Base-by-base conservation (phyloP, 257 asterid species). In the Petrea volubilis region DNA sequence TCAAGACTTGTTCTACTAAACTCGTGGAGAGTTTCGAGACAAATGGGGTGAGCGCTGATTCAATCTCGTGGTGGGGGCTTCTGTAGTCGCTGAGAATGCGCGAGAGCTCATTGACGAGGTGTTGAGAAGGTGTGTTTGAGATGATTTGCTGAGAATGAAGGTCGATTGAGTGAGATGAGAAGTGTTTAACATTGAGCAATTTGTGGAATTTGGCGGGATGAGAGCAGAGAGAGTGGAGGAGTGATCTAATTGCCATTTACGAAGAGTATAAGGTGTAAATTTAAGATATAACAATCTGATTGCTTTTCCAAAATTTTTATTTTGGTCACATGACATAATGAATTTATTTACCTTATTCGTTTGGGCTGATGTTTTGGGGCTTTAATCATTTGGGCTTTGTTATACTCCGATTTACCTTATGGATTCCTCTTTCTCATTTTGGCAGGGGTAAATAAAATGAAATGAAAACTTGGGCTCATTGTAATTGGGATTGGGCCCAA, bases 11-110 rank as follows among this genome's bases (percentile, higher is more conserved):
- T 63, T 91, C 97, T 33, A 94, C 95, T 49, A 88, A 31, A 49
- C 74, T 18, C 0, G 81, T 17, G 29, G 93, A 84, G 47, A 94
- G 64, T 2, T 72, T 58, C 15, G 90, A 38, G 25, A 71, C 67
- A 64, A 86, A 91, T 9, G 98, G 93, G 20, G 81, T n/a, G 18
- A 94, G 96, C 0, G 91, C 98, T 15, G 93, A 91, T 69, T 87
- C 97, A 27, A 94, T 80, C 57, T 94, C 99, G 67, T 94, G 89
- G 27, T 87, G 93, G 51, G 97, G 97, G 73, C 76, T 82, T 71
- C 99, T 81, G 79, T 79, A 77, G 75, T 94, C 96, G 33, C 97
- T 91, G 51, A 91, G 90, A 78, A 89, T 55, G 70, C 97, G 96
- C 3, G 93, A 89, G 71, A 94, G 83, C 21, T 91, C 95, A 62